A percentile compares a stretch with the other conserved stretches of the same genome.
phyloP scores from a whole-genome alignment of 2,329 filamentous ascomycete species.

The Diplocarpon rosae region DNA sequence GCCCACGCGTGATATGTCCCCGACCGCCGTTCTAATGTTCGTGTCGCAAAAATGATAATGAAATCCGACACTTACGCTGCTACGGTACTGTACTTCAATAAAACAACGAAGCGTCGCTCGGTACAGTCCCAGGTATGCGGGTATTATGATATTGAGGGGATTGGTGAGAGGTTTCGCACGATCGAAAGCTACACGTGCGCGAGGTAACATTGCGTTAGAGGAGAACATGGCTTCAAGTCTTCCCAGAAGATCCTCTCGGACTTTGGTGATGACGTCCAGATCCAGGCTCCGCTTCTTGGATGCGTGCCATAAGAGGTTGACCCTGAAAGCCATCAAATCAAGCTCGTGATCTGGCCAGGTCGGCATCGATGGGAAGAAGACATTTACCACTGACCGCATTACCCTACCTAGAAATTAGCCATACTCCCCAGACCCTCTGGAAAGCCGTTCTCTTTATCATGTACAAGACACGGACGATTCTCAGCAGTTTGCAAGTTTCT shows the following conservation, averaged over 20 bases:
- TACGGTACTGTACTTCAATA: conserved; percentile 11
- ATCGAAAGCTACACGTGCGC: too few species aligned
- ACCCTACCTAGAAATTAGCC: too few species aligned
- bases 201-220: neutral
- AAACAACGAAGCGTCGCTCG: conserved; percentile 9
- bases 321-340: conserved; percentile 4
- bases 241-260: neutral
- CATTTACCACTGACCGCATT: too few species aligned
- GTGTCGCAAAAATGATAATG: too few species aligned
- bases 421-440: too few species aligned
- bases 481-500: too few species aligned
- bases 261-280: neutral
- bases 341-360: conserved; percentile 4
- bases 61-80: too few species aligned
- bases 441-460: too few species aligned
- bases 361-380: conserved; percentile 8
- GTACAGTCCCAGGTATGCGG: conserved; percentile 11
- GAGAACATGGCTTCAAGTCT: neutral
- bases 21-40: too few species aligned
- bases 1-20: too few species aligned
- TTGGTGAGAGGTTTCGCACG: neutral
- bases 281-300: neutral
- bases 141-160: conserved; percentile 11
- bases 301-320: conserved; percentile 8
- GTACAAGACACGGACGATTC: too few species aligned